Percentiles rank a stretch among this genome's conserved stretches.
Evolutionary conservation across 139 green algal species (phyloP).

Genomic region (Chlamydomonas sp.): DNA sequence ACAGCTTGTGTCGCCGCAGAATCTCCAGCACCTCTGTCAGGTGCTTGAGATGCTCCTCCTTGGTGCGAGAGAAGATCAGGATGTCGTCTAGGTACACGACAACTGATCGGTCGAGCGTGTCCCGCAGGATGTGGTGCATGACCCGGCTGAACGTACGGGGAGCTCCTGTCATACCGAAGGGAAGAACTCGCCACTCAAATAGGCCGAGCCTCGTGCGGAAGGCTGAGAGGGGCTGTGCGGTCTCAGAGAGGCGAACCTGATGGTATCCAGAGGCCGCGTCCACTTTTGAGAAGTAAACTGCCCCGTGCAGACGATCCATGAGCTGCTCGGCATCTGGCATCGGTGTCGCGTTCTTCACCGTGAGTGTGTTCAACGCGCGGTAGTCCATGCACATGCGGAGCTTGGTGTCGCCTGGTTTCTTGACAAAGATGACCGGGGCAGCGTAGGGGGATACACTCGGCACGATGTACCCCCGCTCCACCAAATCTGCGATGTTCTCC

Average conservation of each 20-base stretch:
- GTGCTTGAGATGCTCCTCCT: slow-evolving; percentile 39
- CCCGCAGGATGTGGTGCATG: slow-evolving; percentile 46
- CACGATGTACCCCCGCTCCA: too few species aligned
- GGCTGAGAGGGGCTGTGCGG: slow-evolving; percentile 40
- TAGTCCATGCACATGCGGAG: slow-evolving; percentile 55
- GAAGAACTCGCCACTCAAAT: slow-evolving; percentile 40
- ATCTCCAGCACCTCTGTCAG: slow-evolving; percentile 26
- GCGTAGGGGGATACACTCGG: too few species aligned
- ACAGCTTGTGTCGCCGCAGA: slow-evolving; percentile 20
- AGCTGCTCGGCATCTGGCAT: slow-evolving; percentile 44
- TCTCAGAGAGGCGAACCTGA: slow-evolving; percentile 31
- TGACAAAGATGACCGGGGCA: slow-evolving; percentile 49
- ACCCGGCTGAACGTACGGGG: slow-evolving; percentile 46
- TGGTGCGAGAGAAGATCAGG: slow-evolving; percentile 35
- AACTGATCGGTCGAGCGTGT: slow-evolving; percentile 27
- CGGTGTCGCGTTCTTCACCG: slow-evolving; percentile 41
- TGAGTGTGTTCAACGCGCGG: slow-evolving; percentile 40
- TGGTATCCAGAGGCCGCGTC: slow-evolving; percentile 41
- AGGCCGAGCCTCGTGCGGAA: slow-evolving; percentile 40
- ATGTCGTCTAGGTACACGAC: slow-evolving; percentile 36
- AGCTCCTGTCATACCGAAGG: slow-evolving; percentile 47
- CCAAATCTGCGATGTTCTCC: too few species aligned
- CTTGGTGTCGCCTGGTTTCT: slow-evolving; percentile 46
- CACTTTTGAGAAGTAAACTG: slow-evolving; percentile 30
- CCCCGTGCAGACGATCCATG: slow-evolving; percentile 39